Evolutionary conservation across 2,329 filamentous ascomycete genomes (phyloP).

Genomic region (Thelonectria olida): DNA sequence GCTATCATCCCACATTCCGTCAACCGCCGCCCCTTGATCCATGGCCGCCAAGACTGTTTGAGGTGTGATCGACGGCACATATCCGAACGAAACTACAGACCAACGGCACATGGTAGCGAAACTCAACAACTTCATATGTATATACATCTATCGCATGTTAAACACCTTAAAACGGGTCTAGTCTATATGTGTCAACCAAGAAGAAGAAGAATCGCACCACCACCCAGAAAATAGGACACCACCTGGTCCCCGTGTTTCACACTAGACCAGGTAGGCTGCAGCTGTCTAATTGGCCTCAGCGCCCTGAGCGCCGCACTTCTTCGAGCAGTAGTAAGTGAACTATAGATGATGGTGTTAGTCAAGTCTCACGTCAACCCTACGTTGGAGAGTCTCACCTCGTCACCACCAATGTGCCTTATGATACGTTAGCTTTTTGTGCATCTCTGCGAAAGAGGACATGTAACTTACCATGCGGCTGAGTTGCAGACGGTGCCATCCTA

Average conservation of each 20-base stretch:
- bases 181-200: neutral
- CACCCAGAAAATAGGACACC: neutral
- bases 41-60: neutral
- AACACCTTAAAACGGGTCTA: neutral
- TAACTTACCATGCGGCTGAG: neutral
- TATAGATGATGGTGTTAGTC: neutral
- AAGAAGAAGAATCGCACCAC: neutral
- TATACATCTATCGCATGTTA: neutral
- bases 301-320: neutral
- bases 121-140: neutral
- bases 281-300: neutral
- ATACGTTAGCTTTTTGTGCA: neutral
- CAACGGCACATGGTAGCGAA: neutral
- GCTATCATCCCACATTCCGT: neutral
- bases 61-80: neutral
- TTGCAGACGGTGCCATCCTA: conserved; percentile 26
- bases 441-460: neutral
- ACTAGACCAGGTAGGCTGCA: neutral
- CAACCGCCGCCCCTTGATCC: neutral
- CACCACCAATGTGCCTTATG: conserved; percentile 32
- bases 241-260: neutral
- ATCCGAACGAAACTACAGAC: neutral
- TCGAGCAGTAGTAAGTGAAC: neutral
- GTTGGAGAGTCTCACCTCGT: conserved; percentile 24
- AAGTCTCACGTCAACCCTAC: neutral